Conservation (phyloP, 352 stramenopile genomes). For the Bremia lactucae region DNA sequence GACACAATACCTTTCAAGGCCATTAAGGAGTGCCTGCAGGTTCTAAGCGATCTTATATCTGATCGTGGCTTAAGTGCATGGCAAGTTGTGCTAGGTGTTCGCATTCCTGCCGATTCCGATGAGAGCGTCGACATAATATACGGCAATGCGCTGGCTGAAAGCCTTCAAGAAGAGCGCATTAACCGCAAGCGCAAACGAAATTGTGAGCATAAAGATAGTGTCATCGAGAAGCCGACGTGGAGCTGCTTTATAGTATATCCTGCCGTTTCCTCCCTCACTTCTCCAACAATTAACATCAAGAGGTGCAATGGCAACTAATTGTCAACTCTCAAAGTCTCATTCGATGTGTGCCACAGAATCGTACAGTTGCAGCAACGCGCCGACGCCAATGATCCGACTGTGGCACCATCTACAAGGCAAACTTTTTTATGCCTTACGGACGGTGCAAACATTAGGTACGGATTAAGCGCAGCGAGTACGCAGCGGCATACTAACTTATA, state of each 20-base stretch:
- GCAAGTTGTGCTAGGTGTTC: conserved; percentile 16
- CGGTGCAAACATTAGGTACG: conserved; percentile 37
- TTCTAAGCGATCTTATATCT: conserved; percentile 32
- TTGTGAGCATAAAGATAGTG: not conserved
- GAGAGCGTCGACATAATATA: conserved; percentile 26
- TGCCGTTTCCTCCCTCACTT: conserved; percentile 4
- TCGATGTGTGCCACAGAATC: conserved; percentile 23
- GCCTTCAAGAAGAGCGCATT: conserved; percentile 30
- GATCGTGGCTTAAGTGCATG: conserved; percentile 27
- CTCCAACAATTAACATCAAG: conserved; percentile 27
- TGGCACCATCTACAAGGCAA: conserved; percentile 3
- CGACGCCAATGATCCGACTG: conserved; percentile 8
- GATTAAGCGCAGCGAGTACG: too few species aligned
- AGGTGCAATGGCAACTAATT: too few species aligned
- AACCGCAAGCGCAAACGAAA: conserved; percentile 33
- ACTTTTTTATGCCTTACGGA: conserved; percentile 41
- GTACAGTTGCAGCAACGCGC: conserved; percentile 27
- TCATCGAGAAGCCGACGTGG: conserved; percentile 6
- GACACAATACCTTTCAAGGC: not conserved
- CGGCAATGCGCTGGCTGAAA: conserved; percentile 12
- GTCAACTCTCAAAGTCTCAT: too few species aligned
- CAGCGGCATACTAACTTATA: not conserved
- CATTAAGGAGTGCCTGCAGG: conserved; percentile 10
- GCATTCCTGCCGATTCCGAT: conserved; percentile 6
- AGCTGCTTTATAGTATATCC: conserved; percentile 32